These are phyloP conservation scores for Alternaria solani DNA, from an alignment of 2,329 filamentous ascomycete species.

Conservation along the genomic window DNA sequence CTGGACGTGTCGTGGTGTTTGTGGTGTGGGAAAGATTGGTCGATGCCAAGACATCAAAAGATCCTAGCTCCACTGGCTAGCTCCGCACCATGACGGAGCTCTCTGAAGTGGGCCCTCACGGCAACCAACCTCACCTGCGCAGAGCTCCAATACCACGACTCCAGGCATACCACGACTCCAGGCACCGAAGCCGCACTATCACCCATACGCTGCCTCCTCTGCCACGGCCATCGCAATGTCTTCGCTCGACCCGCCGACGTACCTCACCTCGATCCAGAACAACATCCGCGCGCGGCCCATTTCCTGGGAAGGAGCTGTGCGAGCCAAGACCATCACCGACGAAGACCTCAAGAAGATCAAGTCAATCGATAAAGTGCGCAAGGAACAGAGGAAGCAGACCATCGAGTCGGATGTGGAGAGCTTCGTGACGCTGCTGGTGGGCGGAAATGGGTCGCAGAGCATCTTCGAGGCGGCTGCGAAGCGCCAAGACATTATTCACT, in stretches of 20 bases:
- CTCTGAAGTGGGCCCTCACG: constrained; percentile 41
- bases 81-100: constrained; percentile 43
- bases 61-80: constrained; percentile 19
- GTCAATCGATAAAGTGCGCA: constrained; percentile 94
- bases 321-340: constrained; percentile 92
- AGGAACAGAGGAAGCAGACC: constrained; percentile 84
- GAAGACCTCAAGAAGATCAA: constrained; percentile 95
- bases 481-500: constrained; percentile 90
- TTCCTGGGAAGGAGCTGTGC: constrained; percentile 95
- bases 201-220: constrained; percentile 5
- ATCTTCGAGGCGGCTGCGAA: constrained; percentile 83
- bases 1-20: constrained; percentile 15
- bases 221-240: constrained; percentile 69
- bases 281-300: constrained; percentile 96
- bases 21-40: constrained; percentile 33
- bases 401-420: constrained; percentile 81
- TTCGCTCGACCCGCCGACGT: constrained; percentile 82
- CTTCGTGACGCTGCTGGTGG: constrained; percentile 82
- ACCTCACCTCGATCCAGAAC: constrained; percentile 87
- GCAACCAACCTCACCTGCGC: constrained; percentile 33
- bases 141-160: constrained; percentile 30
- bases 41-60: constrained; percentile 41
- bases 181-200: constrained; percentile 16
- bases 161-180: constrained; percentile 16
- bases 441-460: constrained; percentile 69